A percentile compares a stretch with the other conserved stretches of the same genome.
These are phyloP conservation scores for Crithidia expoeki DNA, from an alignment of 208 protist species.

Conservation along the genomic window DNA sequence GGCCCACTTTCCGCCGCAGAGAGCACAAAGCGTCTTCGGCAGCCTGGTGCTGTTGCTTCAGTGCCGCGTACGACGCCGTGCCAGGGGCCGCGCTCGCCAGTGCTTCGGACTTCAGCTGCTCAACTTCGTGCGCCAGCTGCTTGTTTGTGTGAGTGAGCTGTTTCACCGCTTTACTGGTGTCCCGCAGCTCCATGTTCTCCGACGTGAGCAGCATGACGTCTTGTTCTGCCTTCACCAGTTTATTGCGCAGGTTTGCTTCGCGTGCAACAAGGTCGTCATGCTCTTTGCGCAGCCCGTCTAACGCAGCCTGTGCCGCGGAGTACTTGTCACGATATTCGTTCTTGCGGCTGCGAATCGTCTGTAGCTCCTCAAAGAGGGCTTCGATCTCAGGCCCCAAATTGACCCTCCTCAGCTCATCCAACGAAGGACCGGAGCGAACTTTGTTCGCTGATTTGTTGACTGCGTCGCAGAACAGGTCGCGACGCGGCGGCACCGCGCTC, in stretches of 20 bases:
- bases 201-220: constrained; percentile 87
- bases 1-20: constrained; percentile 84
- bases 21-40: constrained; percentile 74
- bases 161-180: constrained; percentile 61
- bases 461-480: constrained; percentile 19
- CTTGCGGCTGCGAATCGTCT: constrained; percentile 72
- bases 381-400: constrained; percentile 90
- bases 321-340: constrained; percentile 85
- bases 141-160: constrained; percentile 50
- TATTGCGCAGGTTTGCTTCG: constrained; percentile 59
- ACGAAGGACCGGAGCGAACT: constrained; percentile 43
- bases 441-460: background rate
- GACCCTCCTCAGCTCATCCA: constrained; percentile 84
- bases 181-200: constrained; percentile 84
- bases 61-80: constrained; percentile 36
- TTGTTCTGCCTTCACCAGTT: constrained; percentile 73
- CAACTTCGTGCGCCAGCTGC: constrained; percentile 46
- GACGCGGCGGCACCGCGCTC: background rate
- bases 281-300: constrained; percentile 45
- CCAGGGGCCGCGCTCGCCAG: constrained; percentile 31
- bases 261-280: constrained; percentile 34
- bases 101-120: constrained; percentile 34
- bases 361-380: constrained; percentile 83
- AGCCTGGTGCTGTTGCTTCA: constrained; percentile 60
- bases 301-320: constrained; percentile 31